phyloP scores from a whole-genome alignment of 371 early-diverging fungal species.

The Lichtheimia corymbifera region DNA sequence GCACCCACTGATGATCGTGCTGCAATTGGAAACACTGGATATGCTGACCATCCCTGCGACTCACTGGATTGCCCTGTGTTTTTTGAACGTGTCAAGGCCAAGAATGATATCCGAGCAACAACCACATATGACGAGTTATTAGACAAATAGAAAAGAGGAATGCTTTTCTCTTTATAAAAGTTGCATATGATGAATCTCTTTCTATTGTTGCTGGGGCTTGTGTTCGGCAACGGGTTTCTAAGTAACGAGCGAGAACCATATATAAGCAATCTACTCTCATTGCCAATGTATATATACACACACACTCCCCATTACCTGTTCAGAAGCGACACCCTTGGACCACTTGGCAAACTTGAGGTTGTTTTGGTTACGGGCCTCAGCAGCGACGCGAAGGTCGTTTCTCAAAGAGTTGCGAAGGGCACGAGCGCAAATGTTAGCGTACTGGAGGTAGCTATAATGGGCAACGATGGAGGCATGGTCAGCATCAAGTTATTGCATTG shows the following conservation, averaged over 20 bases:
- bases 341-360: slow-evolving; percentile 79
- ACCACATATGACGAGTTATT: slow-evolving; percentile 23
- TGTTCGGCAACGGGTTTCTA: slow-evolving; percentile 31
- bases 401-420: slow-evolving; percentile 86
- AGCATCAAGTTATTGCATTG: background rate
- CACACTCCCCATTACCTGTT: slow-evolving; percentile 4
- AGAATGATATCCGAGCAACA: slow-evolving; percentile 29
- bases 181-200: background rate
- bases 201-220: slow-evolving; percentile 18
- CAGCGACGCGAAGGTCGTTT: slow-evolving; percentile 70
- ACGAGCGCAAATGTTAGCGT: slow-evolving; percentile 82
- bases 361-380: slow-evolving; percentile 77
- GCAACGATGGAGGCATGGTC: background rate
- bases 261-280: background rate
- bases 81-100: slow-evolving; percentile 40
- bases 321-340: slow-evolving; percentile 62
- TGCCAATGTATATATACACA: background rate
- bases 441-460: slow-evolving; percentile 79
- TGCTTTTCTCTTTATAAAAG: slow-evolving; percentile 4
- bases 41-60: slow-evolving; percentile 40
- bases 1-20: slow-evolving; percentile 5
- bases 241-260: background rate
- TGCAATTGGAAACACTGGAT: slow-evolving; percentile 10
- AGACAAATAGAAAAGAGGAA: slow-evolving; percentile 7
- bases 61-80: slow-evolving; percentile 47